These are phyloP conservation scores for Globisporangium abappressorium DNA, from an alignment of 352 stramenopile genomes.

Conservation along the genomic window DNA sequence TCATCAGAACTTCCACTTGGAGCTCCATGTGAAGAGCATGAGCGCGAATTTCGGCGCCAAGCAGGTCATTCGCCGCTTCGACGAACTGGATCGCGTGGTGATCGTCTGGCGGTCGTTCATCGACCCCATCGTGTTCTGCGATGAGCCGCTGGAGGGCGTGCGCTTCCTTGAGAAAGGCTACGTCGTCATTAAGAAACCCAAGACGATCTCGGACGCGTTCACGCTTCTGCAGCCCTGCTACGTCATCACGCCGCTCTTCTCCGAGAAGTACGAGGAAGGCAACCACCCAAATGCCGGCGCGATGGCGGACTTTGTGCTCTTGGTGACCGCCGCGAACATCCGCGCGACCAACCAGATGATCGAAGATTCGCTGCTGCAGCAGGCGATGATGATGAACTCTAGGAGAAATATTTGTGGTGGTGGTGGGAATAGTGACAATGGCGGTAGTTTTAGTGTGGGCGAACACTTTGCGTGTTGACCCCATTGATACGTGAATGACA, in stretches of 20 bases:
- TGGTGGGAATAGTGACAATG: neutral
- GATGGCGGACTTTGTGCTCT: constrained; percentile 26
- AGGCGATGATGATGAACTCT: neutral
- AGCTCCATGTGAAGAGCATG: constrained; percentile 30
- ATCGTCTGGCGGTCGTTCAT: constrained; percentile 39
- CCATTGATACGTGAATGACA: no score
- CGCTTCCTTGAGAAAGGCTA: constrained; percentile 43
- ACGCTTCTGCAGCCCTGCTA: constrained; percentile 23
- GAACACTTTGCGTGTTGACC: neutral
- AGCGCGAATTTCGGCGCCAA: constrained; percentile 39
- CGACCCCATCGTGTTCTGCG: constrained; percentile 42
- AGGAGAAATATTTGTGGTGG: neutral
- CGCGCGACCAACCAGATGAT: constrained; percentile 21
- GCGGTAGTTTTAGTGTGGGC: neutral
- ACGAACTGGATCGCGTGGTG: constrained; percentile 36
- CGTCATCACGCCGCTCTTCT: constrained; percentile 22
- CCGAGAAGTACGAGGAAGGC: constrained; percentile 13
- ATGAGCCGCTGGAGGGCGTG: constrained; percentile 31
- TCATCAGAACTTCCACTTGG: constrained; percentile 25
- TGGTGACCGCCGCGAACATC: constrained; percentile 19
- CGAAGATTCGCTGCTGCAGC: constrained; percentile 23
- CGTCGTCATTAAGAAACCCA: constrained; percentile 29
- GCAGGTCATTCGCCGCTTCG: constrained; percentile 30
- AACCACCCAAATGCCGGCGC: constrained; percentile 11
- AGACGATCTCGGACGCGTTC: neutral